Percentiles rank a stretch among this genome's conserved stretches.
These are phyloP conservation scores for Talaromyces sp. DNA, from an alignment of 2,329 filamentous ascomycete genomes.

Conservation along the genomic window DNA sequence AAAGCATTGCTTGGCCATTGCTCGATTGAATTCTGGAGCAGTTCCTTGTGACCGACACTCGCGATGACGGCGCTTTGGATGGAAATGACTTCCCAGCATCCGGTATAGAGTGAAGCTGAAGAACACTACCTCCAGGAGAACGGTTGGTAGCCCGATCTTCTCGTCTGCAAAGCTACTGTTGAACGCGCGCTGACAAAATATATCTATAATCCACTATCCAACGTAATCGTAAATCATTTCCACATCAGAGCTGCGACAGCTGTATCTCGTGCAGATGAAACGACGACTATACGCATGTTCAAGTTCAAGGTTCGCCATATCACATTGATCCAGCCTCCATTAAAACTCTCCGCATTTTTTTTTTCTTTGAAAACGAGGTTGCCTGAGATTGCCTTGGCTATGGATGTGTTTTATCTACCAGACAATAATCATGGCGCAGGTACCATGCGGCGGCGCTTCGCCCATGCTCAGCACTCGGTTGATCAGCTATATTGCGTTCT, in stretches of 20 bases:
- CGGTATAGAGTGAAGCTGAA: not conserved
- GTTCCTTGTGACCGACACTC: not conserved
- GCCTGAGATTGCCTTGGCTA: slow-evolving; percentile 1
- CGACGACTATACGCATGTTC: not conserved
- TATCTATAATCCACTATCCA: not conserved
- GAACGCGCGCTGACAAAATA: not conserved
- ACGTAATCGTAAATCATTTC: not conserved
- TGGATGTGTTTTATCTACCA: not conserved
- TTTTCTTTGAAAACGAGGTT: not conserved
- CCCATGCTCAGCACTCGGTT: not conserved
- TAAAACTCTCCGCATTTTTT: not conserved
- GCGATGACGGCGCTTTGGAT: not conserved
- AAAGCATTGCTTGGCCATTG: not conserved
- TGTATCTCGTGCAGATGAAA: not conserved
- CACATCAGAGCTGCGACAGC: not conserved
- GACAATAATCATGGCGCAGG: not conserved
- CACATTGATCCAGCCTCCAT: not conserved
- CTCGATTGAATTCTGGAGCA: not conserved
- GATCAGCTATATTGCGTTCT: not conserved
- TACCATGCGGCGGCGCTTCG: not conserved
- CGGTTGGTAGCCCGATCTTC: not conserved
- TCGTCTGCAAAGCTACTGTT: not conserved
- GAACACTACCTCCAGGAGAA: not conserved
- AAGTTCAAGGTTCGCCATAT: not conserved
- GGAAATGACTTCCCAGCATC: not conserved